Evolutionary conservation across 768 basidiomycete genomes (phyloP), one percentile per base, ranked within the genome.

Genomic region (Arthromyces matolae): DNA sequence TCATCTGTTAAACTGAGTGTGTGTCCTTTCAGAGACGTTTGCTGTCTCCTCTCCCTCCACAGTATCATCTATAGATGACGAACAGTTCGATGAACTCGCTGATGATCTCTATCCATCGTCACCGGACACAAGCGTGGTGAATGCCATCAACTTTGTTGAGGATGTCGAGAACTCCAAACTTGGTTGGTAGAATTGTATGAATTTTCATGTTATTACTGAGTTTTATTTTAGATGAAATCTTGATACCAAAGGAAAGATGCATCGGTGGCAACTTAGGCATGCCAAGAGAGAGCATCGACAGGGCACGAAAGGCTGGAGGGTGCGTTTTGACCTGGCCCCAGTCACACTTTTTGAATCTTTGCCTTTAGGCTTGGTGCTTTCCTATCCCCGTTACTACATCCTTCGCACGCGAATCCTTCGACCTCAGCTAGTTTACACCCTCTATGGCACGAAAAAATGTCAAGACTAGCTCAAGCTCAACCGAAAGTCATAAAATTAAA

Each of bases 1-100:
- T 23, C 38, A 51, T 28, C 42, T 42, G 22, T 27, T 10, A 31
- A 7, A 5, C 19, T 13, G 16, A 7, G 7, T 10, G 14, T 10
- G 23, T 8, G 19, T 34, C n/a, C n/a, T n/a, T n/a, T n/a, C n/a
- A 75, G 71, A 71, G 32, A 70, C 71, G 0, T 66, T 71, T 38
- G 66, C 56, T 50, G 56, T 64, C 38, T 73, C 73, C 6, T 72
- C 71, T 13, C 70, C 72, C 31, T 72, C 75, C 1, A 71, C 71
- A 10, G 68, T 73, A 0, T 63, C 68, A 1, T 71, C 68, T 0
- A 71, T 72, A 33, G 66, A 64, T 4, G 76, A 79, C 38, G 68
- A 72, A 36, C 69, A 77, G 41, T 55, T 80, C 5, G 81, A 83
- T 55, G 72, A 81, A 50, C 61, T 86, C 16, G 75, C 76, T 52